These are phyloP conservation scores for Sclerotinia spermophila DNA, from an alignment of 2,329 filamentous ascomycete species.

Conservation along the genomic window DNA sequence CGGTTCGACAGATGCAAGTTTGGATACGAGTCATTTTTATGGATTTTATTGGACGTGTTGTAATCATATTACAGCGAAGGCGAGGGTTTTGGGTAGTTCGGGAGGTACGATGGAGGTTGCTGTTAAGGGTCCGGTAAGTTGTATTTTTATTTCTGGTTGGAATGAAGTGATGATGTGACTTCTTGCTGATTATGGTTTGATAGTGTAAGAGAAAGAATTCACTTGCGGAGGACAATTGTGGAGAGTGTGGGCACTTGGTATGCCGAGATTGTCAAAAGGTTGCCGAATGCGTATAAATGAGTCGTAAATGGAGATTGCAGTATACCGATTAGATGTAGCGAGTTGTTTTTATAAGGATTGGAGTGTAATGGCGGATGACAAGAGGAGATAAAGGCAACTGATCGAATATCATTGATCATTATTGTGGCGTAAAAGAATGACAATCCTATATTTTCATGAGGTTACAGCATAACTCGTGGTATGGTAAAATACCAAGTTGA, in stretches of 20 bases:
- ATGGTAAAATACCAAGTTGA: background rate
- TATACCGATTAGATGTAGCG: background rate
- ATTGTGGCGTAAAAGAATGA: background rate
- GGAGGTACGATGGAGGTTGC: background rate
- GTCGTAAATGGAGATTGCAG: accelerated
- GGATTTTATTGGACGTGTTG: slow-evolving; percentile 11
- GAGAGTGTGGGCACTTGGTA: slow-evolving; percentile 1
- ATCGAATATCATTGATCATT: background rate
- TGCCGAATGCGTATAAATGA: background rate
- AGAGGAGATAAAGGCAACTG: too few species aligned
- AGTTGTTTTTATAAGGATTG: background rate
- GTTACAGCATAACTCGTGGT: background rate
- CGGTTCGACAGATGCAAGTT: background rate
- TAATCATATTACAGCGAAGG: background rate
- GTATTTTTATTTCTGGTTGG: too few species aligned
- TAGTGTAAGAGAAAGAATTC: slow-evolving; percentile 12
- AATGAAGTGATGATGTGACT: background rate
- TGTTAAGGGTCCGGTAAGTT: background rate
- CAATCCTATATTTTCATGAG: background rate
- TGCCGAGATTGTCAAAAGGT: background rate
- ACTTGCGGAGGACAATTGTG: background rate
- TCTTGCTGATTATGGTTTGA: background rate
- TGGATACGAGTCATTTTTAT: background rate
- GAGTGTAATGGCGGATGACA: background rate
- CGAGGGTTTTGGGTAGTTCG: background rate